Percentiles rank a stretch among this genome's conserved stretches.
These are phyloP conservation scores for Chloropicon primus DNA, from an alignment of 139 green algal genomes.

Conservation along the genomic window DNA sequence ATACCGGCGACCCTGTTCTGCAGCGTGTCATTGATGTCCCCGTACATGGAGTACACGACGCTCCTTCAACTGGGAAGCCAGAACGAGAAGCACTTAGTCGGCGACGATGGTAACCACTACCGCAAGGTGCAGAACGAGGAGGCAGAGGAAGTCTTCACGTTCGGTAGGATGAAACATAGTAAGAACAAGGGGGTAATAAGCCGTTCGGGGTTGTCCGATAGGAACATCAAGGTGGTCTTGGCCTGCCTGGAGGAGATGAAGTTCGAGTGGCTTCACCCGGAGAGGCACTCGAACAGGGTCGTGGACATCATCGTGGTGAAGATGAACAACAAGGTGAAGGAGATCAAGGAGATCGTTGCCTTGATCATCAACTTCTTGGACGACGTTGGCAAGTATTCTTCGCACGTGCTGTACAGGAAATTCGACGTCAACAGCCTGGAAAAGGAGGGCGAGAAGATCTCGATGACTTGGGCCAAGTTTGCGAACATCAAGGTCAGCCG, in stretches of 20 bases:
- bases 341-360: not conserved
- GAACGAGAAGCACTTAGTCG: not conserved
- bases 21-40: not conserved
- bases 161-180: not conserved
- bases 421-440: not conserved
- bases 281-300: not conserved
- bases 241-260: not conserved
- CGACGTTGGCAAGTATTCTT: not conserved
- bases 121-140: not conserved
- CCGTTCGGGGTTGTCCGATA: not conserved
- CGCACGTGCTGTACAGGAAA: not conserved
- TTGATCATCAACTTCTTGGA: not conserved
- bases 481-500: not conserved
- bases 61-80: not conserved
- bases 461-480: not conserved
- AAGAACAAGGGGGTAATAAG: not conserved
- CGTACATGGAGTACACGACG: not conserved
- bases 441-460: not conserved
- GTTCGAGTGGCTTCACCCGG: not conserved
- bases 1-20: not conserved
- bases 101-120: not conserved
- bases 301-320: not conserved
- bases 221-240: not conserved
- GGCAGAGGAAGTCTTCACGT: not conserved
- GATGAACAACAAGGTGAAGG: not conserved